Conservation (phyloP, 1,284 basidiomycete genomes). For the Tilletiaria anomala region DNA sequence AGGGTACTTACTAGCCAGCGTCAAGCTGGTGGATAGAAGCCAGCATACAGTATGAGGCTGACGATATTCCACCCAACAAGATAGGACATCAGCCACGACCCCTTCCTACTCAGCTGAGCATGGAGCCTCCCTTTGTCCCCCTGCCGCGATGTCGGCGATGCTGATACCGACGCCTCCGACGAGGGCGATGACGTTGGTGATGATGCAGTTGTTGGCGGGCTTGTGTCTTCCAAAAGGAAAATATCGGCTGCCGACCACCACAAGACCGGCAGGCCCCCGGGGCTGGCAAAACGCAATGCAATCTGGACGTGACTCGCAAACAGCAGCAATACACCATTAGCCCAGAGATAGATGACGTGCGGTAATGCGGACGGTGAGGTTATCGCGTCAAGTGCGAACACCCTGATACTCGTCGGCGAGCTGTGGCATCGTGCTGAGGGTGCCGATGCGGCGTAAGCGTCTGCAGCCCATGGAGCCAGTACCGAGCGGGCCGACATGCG, state of each 20-base stretch:
- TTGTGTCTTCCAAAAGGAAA: conserved; percentile 47
- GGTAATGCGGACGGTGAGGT: conserved; percentile 43
- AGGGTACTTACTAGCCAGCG: too few species aligned
- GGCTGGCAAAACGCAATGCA: conserved; percentile 60
- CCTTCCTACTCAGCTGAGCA: neutral
- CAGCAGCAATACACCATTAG: conserved; percentile 51
- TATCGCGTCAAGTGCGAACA: too few species aligned
- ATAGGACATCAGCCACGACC: conserved; percentile 53
- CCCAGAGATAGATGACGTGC: conserved; percentile 54
- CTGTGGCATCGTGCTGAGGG: neutral
- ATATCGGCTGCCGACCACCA: conserved; percentile 66
- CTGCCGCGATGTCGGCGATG: conserved; percentile 2
- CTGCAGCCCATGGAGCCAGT: neutral
- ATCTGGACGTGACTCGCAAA: conserved; percentile 82
- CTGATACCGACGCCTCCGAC: conserved; percentile 2
- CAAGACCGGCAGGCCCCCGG: conserved; percentile 53
- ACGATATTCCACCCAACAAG: conserved; percentile 59
- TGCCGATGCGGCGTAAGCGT: conserved; percentile 25
- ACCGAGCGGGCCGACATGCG: neutral
- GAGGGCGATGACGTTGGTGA: too few species aligned
- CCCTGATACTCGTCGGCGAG: neutral
- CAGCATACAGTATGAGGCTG: conserved; percentile 64
- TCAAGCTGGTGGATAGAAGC: conserved; percentile 80
- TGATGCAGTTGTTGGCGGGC: conserved; percentile 40
- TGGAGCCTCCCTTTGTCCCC: neutral